Evolutionary conservation across 2,329 filamentous ascomycete genomes (phyloP).

Genomic region (Hypoxylon sp.): DNA sequence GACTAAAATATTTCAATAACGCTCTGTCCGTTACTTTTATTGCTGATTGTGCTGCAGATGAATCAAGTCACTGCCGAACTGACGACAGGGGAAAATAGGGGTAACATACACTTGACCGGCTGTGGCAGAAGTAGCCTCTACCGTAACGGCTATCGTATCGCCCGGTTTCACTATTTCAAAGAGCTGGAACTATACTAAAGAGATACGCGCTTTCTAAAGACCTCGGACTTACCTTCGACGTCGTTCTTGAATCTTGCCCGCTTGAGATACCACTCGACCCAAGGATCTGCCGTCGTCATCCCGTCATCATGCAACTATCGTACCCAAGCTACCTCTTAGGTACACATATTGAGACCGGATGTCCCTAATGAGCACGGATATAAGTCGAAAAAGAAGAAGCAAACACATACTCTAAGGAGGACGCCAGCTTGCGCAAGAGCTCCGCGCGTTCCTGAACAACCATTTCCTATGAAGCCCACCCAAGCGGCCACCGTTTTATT

Average conservation of each 20-base stretch:
- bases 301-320: neutral
- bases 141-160: neutral
- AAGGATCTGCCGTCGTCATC: conserved; percentile 6
- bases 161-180: neutral
- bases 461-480: conserved; percentile 8
- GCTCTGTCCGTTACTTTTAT: conserved; percentile 1
- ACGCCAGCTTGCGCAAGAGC: conserved; percentile 6
- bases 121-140: neutral
- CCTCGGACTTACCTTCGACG: neutral
- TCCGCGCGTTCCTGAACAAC: conserved; percentile 1
- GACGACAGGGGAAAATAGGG: neutral
- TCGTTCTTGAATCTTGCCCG: neutral
- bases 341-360: too few species aligned
- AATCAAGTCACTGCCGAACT: neutral
- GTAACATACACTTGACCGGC: conserved; percentile 8
- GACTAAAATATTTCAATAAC: neutral
- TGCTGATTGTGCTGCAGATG: neutral
- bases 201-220: neutral
- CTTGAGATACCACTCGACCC: conserved; percentile 8
- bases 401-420: neutral
- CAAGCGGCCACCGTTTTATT: conserved; percentile 2
- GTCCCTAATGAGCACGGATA: too few species aligned
- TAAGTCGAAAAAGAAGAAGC: neutral
- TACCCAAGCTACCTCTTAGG: neutral
- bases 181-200: neutral